A percentile compares a stretch with the other conserved stretches of the same genome.
These are phyloP conservation scores for Thielaviopsis cerberus DNA, from an alignment of 2,329 filamentous ascomycete species.

Conservation along the genomic window DNA sequence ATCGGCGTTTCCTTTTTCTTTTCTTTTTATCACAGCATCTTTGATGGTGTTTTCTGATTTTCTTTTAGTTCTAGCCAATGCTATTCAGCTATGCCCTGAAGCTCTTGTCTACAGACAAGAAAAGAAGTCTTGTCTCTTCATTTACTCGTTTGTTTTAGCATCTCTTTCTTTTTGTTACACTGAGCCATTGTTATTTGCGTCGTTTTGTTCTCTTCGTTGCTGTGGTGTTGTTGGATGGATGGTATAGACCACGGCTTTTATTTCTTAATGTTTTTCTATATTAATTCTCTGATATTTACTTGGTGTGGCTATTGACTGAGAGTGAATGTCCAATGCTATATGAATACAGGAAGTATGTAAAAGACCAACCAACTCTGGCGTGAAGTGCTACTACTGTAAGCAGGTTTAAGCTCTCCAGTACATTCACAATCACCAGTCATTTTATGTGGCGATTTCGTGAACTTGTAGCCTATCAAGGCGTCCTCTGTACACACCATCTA, in stretches of 20 bases:
- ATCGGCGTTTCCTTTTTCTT: slow-evolving; percentile 4
- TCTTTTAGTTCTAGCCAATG: not conserved
- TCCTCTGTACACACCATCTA: no score
- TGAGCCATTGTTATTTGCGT: not conserved
- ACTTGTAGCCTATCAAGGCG: not conserved
- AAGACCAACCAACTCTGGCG: no score
- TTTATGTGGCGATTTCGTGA: not conserved
- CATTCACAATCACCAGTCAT: not conserved
- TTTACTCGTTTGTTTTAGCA: no score
- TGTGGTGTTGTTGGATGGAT: no score
- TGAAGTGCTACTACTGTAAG: not conserved
- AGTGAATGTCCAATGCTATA: no score
- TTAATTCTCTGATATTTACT: no score
- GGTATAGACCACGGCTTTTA: no score
- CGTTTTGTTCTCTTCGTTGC: not conserved
- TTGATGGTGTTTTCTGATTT: not conserved
- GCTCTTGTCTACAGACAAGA: not conserved
- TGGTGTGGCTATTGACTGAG: no score
- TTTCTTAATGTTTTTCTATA: no score
- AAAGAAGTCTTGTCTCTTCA: not conserved
- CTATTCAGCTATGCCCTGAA: not conserved
- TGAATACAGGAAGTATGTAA: no score
- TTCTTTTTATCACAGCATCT: not conserved
- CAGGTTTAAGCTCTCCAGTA: no score
- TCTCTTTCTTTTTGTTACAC: not conserved